Percentiles rank a stretch among this genome's conserved stretches.
Evolutionary conservation across 768 basidiomycete genomes (phyloP).

Genomic region (Lactarius indigo): DNA sequence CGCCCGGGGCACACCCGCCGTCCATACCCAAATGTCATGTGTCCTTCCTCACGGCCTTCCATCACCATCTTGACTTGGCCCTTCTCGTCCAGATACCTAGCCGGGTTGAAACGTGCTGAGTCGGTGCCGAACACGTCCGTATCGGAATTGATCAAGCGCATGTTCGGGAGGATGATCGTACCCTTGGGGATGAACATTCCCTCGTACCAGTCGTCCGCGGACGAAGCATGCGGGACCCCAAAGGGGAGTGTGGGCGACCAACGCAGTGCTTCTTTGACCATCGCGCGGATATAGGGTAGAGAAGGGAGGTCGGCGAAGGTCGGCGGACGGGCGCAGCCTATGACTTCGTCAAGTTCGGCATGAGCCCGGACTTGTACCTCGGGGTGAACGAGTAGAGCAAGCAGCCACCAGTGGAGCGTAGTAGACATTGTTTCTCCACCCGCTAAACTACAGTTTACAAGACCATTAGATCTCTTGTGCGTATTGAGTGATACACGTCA

Average conservation of each 20-base stretch:
- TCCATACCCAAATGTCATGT: not conserved
- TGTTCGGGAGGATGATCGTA: not conserved
- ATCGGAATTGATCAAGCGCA: not conserved
- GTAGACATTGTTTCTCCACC: not conserved
- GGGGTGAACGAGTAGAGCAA: not conserved
- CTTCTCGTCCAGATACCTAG: not conserved
- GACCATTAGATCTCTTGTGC: not conserved
- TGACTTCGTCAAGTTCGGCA: not conserved
- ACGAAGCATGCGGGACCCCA: not conserved
- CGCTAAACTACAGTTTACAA: not conserved
- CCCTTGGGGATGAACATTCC: not conserved
- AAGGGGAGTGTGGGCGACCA: conserved; percentile 1
- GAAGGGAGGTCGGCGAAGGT: not conserved
- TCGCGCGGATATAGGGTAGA: not conserved
- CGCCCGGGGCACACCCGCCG: not conserved
- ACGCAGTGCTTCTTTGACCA: not conserved
- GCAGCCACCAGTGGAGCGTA: not conserved
- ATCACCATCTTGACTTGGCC: not conserved
- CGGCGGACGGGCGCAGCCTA: not conserved
- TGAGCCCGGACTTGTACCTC: not conserved
- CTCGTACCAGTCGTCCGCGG: not conserved
- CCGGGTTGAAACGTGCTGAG: not conserved
- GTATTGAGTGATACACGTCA: not conserved
- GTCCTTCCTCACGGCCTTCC: not conserved
- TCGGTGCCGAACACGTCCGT: not conserved